Conservation (phyloP, 2,329 filamentous ascomycete genomes). For the Diaporthe ampelina region DNA sequence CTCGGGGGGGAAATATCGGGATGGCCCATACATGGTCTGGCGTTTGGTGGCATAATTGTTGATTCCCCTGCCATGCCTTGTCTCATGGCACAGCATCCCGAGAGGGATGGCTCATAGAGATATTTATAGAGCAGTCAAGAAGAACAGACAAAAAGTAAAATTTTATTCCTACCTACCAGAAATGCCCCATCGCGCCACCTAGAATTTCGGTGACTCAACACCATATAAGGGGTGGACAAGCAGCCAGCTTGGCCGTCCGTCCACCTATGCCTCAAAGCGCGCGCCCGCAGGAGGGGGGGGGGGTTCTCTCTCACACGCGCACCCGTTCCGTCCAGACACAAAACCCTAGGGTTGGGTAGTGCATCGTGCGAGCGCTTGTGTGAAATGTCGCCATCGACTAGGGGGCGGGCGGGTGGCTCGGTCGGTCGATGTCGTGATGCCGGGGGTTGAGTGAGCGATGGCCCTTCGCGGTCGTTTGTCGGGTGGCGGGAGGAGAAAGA, state of each 20-base stretch:
- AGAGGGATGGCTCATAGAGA: conserved; percentile 25
- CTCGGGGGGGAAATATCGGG: conserved; percentile 16
- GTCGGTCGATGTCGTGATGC: conserved; percentile 27
- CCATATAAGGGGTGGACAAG: neutral
- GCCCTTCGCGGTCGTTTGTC: neutral
- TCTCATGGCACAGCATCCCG: conserved; percentile 17
- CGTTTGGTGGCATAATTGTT: conserved; percentile 40
- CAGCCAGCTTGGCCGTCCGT: neutral
- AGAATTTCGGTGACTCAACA: conserved; percentile 17
- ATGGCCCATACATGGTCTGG: conserved; percentile 28
- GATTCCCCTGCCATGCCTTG: conserved; percentile 38
- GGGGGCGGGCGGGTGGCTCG: conserved; percentile 18
- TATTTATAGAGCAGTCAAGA: conserved; percentile 28
- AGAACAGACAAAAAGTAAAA: conserved; percentile 33
- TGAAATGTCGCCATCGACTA: conserved; percentile 27
- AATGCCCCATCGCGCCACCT: conserved; percentile 17
- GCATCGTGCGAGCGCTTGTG: neutral
- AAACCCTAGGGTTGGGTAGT: conserved; percentile 38
- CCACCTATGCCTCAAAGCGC: neutral
- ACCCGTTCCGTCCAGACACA: neutral
- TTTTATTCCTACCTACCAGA: conserved; percentile 36
- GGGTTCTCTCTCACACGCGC: neutral
- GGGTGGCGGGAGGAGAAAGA: conserved; percentile 33
- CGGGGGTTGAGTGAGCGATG: neutral
- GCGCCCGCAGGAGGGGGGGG: neutral